These are phyloP conservation scores for Tillandsia leiboldiana DNA, from an alignment of 176 grass and related monocot species.

Conservation along the genomic window DNA sequence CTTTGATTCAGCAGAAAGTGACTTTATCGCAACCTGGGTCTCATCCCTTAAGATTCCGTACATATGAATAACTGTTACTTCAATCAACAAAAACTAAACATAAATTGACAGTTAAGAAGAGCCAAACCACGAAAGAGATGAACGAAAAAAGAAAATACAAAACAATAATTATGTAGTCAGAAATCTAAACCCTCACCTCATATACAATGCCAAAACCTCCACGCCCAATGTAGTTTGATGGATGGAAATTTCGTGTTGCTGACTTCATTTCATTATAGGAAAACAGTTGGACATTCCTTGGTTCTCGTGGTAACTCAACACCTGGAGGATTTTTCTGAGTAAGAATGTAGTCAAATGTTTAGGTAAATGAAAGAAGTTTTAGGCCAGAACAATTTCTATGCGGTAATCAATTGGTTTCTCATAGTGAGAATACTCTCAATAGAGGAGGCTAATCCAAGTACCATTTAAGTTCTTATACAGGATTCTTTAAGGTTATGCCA, in stretches of 20 bases:
- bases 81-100: neutral
- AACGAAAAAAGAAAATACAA: neutral
- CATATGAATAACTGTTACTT: neutral
- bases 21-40: conserved; percentile 54
- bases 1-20: conserved; percentile 53
- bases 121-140: neutral
- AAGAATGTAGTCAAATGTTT: no score
- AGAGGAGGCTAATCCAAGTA: no score
- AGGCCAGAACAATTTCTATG: no score
- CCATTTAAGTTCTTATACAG: no score
- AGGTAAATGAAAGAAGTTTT: no score
- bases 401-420: no score
- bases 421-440: no score
- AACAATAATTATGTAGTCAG: neutral
- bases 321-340: no score
- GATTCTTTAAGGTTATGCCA: no score
- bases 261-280: neutral
- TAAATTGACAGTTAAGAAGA: neutral
- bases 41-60: conserved; percentile 18
- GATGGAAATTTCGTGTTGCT: neutral
- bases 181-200: neutral
- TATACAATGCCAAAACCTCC: conserved; percentile 6
- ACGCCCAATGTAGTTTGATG: neutral
- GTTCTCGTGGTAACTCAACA: no score
- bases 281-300: neutral